A percentile compares a stretch with the other conserved stretches of the same genome.
phyloP scores from a whole-genome alignment of 768 basidiomycete genomes.

The Trametes elegans region DNA sequence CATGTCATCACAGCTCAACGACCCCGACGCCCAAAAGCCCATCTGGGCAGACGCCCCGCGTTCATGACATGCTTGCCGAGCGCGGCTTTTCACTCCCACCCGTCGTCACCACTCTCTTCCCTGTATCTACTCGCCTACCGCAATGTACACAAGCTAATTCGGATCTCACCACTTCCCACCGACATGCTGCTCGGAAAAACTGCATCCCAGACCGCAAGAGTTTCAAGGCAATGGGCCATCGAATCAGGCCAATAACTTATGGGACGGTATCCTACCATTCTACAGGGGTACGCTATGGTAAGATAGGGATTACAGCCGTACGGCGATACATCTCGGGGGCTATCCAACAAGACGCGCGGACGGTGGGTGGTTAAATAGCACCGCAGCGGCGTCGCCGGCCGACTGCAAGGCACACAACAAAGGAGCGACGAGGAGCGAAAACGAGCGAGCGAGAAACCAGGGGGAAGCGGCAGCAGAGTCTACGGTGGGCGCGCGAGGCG shows the following conservation, averaged over 20 bases:
- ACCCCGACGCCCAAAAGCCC: slow-evolving; percentile 37
- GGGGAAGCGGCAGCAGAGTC: background rate
- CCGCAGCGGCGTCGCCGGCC: background rate
- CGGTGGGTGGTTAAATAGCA: background rate
- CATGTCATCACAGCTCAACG: slow-evolving; percentile 23
- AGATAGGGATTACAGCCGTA: slow-evolving; percentile 8
- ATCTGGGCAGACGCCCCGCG: slow-evolving; percentile 32
- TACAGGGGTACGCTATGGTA: slow-evolving; percentile 3
- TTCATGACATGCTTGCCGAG: slow-evolving; percentile 1
- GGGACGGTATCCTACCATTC: slow-evolving; percentile 8
- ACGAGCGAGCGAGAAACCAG: background rate
- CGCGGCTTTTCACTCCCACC: background rate
- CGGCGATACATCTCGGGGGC: slow-evolving; percentile 11
- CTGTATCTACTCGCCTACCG: slow-evolving; percentile 4
- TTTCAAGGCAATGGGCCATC: too few relatives aligned
- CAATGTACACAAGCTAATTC: slow-evolving; percentile 5
- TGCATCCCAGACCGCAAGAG: too few relatives aligned
- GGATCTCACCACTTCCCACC: background rate
- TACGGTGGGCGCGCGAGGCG: background rate
- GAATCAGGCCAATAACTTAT: too few relatives aligned
- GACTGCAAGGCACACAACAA: slow-evolving; percentile 1
- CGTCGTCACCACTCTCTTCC: background rate
- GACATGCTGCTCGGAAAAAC: too few relatives aligned
- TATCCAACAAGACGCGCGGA: background rate
- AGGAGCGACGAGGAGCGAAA: background rate